These are phyloP conservation scores for Cymbopogon flexuosus DNA, from an alignment of 202 grass and related monocot genomes.

Conservation along the genomic window DNA sequence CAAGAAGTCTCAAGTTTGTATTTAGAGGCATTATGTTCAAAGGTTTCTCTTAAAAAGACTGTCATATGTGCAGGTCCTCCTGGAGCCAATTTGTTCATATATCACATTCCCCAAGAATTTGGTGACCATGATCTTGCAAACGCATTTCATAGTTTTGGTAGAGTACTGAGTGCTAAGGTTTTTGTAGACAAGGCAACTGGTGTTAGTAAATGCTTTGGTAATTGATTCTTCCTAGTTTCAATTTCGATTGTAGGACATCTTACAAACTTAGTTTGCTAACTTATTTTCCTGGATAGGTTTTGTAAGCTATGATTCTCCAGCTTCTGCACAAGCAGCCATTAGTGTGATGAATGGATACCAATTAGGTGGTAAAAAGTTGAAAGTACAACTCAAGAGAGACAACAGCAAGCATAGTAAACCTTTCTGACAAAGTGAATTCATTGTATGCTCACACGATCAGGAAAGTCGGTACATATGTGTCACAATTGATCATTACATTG, in stretches of 20 bases:
- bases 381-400: constrained; percentile 99
- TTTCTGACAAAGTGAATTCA: constrained; percentile 42
- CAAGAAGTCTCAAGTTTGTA: background rate
- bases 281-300: constrained; percentile 57
- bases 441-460: constrained; percentile 32
- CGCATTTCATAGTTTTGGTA: constrained; percentile 85
- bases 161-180: constrained; percentile 92
- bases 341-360: constrained; percentile 82
- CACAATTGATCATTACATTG: constrained; percentile 62
- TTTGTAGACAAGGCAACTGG: constrained; percentile 97
- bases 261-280: constrained; percentile 25
- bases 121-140: constrained; percentile 78
- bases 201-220: constrained; percentile 99
- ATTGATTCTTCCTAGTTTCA: constrained; percentile 23
- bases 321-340: constrained; percentile 73
- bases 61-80: constrained; percentile 61
- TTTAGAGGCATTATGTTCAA: background rate
- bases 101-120: constrained; percentile 98
- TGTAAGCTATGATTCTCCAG: constrained; percentile 87
- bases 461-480: constrained; percentile 60
- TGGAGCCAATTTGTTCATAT: constrained; percentile 98
- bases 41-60: background rate
- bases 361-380: constrained; percentile 95
- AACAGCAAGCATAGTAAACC: constrained; percentile 81
- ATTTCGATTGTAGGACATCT: background rate